Evolutionary conservation across 1,284 basidiomycete species (phyloP), one percentile per base, ranked within the genome.

Genomic region (Xerocomus alliaceus): DNA sequence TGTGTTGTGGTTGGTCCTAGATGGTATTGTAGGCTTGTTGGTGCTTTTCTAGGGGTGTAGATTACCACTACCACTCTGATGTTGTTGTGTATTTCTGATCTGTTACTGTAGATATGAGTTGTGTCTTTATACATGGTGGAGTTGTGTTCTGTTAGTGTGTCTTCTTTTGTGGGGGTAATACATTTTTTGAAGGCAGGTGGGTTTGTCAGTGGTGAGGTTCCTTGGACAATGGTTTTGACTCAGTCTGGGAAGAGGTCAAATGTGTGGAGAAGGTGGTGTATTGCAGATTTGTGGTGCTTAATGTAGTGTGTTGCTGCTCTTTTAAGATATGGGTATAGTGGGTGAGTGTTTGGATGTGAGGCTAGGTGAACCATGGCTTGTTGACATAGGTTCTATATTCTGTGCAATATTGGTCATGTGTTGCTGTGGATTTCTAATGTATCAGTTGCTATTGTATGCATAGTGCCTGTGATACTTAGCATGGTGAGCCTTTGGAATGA

Each of bases 381-480:
- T 4, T 32, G 31, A 10, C 22, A 48, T 12, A 48, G 31, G 29
- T 8, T 32, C 32, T 48, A 31, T 5, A 31, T 8, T 12, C 6
- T 3, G 20, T n/a, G 46, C 12, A 10, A 12, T n/a, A 48, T 13
- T 1, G 50, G 26, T n/a, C n/a, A n/a, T n/a, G n/a, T n/a, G 37
- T 39, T 10, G 37, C 11, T 39, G 37, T 18, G 17, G 37, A 17
- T 41, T 41, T 22, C 22, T 18, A 41, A n/a, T 41, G 39, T 39
- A 0, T 59, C 48, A 1, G 62, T 64, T 2, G 10, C n/a, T 3
- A 63, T 9, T 4, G 28, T 0, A 67, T 55, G 0, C 76, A 18
- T 56, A 83, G 81, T 0, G 81, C 62, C 2, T 44, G 22, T 0
- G 63, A 22, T 66, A 20, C 3, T 34, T 22, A 1, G 31, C 18